Base-by-base conservation (phyloP, 495 filamentous ascomycete genomes). In the Recurvomyces mirabilis region DNA sequence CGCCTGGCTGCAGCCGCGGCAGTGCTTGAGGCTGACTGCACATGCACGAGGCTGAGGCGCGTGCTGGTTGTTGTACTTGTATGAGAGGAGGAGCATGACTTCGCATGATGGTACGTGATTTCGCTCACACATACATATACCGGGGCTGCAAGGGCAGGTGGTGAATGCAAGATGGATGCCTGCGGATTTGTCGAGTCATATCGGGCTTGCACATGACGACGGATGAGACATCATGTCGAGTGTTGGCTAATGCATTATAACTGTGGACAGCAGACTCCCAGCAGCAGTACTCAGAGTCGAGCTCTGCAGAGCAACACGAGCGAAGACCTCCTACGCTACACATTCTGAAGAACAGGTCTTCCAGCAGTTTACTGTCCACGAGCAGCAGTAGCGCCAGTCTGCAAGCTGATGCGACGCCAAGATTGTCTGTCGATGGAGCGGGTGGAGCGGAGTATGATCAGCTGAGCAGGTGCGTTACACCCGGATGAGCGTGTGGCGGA, bases 271-370 rank as follows among this genome's bases (percentile, higher is more conserved):
- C 15, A 20, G 37, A 23, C 37, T 5, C n/a, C 26, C 26, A 29
- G 26, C 26, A 7, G n/a, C 7, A 29, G 26, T 9, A 7, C 17
- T 6, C 33, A 36, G 7, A 7, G 17, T 36, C 17, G 11, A 6
- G 9, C 6, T 7, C 9, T 15, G 33, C 33, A 36, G 9, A 36
- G 9, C 33, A 36, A 9, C n/a, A 6, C 39, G 28, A 30, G n/a
- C 39, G 25, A 30, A 30, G 13, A 19, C 51, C 51, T 5, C 22
- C 45, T 11, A 35, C 23, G 14, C 19, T 54, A 15, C 41, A 49
- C 29, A 35, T 54, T 12, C 51, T 46, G 12, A 54, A 54, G 37
- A 50, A 15, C 36, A 21, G 51, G 38, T 40, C 39, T n/a, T 19
- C 26, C 19, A 43, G 38, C 35, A 53, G 44, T 26, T 20, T 43